Evolutionary conservation across 768 basidiomycete genomes (phyloP).

Genomic region (Termitomyces sp.): DNA sequence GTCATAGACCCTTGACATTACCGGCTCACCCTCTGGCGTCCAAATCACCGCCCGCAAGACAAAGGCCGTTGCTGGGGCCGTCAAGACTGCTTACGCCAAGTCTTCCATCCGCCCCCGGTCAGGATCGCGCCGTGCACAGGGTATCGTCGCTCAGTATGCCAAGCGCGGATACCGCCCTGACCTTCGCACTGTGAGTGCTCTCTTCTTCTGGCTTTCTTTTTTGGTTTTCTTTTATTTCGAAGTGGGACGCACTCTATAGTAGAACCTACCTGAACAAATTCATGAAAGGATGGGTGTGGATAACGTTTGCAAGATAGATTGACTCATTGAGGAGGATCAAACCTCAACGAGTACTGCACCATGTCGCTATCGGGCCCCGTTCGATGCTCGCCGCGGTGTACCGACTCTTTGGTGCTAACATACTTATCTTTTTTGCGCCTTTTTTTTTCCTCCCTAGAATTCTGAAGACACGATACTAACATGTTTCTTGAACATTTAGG

Average conservation of each 20-base stretch:
- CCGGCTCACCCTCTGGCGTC: conserved; percentile 48
- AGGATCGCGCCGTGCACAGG: conserved; percentile 64
- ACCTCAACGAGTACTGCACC: conserved; percentile 49
- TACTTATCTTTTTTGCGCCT: conserved; percentile 13
- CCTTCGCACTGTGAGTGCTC: conserved; percentile 61
- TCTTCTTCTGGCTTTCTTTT: conserved; percentile 6
- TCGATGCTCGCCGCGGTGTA: conserved; percentile 48
- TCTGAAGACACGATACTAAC: conserved; percentile 21
- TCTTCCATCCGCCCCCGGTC: conserved; percentile 60
- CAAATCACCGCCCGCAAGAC: conserved; percentile 62
- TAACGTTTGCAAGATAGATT: conserved; percentile 78
- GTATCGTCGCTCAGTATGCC: conserved; percentile 51
- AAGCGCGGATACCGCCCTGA: conserved; percentile 76
- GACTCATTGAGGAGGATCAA: conserved; percentile 53
- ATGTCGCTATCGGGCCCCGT: conserved; percentile 80
- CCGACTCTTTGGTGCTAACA: conserved; percentile 78
- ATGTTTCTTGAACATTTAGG: conserved; percentile 31
- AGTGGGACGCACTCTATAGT: conserved; percentile 66
- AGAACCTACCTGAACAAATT: conserved; percentile 79
- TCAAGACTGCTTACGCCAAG: conserved; percentile 42
- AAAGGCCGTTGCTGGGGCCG: conserved; percentile 46
- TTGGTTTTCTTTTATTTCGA: conserved; percentile 9
- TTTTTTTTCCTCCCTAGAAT: conserved; percentile 11
- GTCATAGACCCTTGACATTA: conserved; percentile 59
- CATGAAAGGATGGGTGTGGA: conserved; percentile 89